Evolutionary conservation across 306 rosid species (phyloP).

Genomic region (Neltuma alba): DNA sequence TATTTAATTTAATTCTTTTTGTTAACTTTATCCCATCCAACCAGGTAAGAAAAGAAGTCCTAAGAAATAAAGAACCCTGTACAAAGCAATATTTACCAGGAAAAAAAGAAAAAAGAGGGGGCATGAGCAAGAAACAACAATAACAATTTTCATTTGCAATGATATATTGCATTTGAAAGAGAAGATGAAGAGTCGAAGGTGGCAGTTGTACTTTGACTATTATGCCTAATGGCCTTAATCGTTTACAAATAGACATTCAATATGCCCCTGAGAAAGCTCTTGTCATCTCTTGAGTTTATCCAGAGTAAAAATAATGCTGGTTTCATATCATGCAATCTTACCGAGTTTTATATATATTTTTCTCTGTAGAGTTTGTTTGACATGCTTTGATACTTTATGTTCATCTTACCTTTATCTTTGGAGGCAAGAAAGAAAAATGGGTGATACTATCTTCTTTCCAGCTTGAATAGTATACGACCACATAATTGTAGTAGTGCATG

Average conservation of each 20-base stretch:
- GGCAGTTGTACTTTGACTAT: not conserved
- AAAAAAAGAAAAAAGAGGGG: not conserved
- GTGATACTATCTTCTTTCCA: too few species aligned
- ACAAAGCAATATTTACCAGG: not conserved
- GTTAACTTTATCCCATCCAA: slow-evolving; percentile 26
- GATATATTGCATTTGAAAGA: not conserved
- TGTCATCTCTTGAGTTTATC: not conserved
- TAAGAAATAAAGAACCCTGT: not conserved
- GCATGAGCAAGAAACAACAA: slow-evolving; percentile 4
- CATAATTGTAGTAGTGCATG: too few species aligned
- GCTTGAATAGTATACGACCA: too few species aligned
- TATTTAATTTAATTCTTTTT: slow-evolving; percentile 30
- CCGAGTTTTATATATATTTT: not conserved
- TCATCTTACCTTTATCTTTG: not conserved
- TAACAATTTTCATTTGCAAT: not conserved
- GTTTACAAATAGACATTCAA: not conserved
- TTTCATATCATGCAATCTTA: not conserved
- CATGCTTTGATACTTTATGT: not conserved
- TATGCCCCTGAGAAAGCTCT: not conserved
- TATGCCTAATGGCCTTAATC: not conserved
- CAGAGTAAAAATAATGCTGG: not conserved
- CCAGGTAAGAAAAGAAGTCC: not conserved
- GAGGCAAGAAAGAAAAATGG: slow-evolving; percentile 3
- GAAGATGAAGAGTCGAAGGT: not conserved
- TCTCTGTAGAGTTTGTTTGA: slow-evolving; percentile 1